Percentiles rank a stretch among this genome's conserved stretches.
phyloP scores from a whole-genome alignment of 192 early-diverging fungal genomes.

The Mortierella antarctica region DNA sequence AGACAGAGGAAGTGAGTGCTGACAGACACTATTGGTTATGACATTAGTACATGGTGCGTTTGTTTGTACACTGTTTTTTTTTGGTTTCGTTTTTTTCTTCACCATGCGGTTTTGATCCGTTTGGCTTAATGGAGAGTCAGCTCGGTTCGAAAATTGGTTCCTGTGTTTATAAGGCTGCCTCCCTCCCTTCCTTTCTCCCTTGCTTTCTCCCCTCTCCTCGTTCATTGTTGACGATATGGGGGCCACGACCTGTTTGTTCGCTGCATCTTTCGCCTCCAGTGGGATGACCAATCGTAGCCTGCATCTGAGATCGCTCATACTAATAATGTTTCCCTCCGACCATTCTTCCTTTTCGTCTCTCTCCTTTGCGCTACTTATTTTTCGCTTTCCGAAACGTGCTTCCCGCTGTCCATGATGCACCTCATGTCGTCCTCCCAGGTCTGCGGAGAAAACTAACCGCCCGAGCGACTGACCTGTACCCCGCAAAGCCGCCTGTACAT shows the following conservation, averaged over 20 bases:
- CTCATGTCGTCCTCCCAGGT: background rate
- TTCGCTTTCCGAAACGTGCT: background rate
- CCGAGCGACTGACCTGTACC: too few species aligned
- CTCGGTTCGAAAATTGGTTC: too few species aligned
- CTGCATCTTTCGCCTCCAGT: background rate
- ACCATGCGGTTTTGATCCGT: too few species aligned
- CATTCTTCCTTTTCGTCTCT: background rate
- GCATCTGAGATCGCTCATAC: too few species aligned
- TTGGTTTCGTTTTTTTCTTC: too few species aligned
- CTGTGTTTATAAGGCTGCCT: background rate
- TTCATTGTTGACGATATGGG: background rate
- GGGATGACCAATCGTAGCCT: background rate
- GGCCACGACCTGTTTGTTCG: background rate
- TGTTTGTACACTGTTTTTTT: too few species aligned
- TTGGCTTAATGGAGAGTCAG: too few species aligned
- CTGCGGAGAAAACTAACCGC: background rate
- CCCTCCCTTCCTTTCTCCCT: background rate
- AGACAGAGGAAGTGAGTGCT: too few species aligned
- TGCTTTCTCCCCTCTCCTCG: background rate
- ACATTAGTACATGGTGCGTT: too few species aligned
- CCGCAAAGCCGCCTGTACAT: too few species aligned
- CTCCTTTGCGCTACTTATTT: background rate
- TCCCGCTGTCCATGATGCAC: background rate
- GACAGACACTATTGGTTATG: too few species aligned
- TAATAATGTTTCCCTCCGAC: too few species aligned